Conservation (phyloP, 176 grass and related monocot genomes). For the Musa schizocarpa region DNA sequence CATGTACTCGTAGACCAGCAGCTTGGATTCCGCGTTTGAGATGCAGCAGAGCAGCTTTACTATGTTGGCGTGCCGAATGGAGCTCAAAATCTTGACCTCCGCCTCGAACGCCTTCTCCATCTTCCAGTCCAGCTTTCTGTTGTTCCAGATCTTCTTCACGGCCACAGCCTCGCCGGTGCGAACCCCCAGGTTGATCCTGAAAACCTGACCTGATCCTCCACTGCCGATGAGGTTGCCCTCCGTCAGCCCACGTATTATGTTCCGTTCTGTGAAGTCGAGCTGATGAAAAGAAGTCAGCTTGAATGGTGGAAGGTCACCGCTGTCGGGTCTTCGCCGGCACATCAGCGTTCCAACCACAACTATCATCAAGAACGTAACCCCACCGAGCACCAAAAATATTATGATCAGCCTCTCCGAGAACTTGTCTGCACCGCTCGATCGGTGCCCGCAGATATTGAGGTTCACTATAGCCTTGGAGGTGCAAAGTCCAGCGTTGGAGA, state of each 20-base stretch:
- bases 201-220: constrained; percentile 20
- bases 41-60: constrained; percentile 46
- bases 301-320: neutral
- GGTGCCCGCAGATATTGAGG: neutral
- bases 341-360: neutral
- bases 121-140: neutral
- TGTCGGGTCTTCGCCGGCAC: neutral
- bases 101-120: constrained; percentile 42
- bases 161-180: constrained; percentile 5
- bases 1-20: constrained; percentile 64
- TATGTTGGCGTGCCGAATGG: constrained; percentile 46
- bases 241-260: neutral
- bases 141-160: constrained; percentile 38
- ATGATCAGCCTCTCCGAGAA: constrained; percentile 3
- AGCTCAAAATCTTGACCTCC: constrained; percentile 40
- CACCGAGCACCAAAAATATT: constrained; percentile 18
- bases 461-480: neutral
- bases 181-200: constrained; percentile 12
- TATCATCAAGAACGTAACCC: neutral
- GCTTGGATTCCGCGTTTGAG: constrained; percentile 21
- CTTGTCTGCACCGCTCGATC: neutral
- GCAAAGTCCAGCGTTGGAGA: constrained; percentile 28
- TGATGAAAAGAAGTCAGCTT: constrained; percentile 25
- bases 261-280: neutral
- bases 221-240: constrained; percentile 1